Evolutionary conservation across 208 protist genomes (phyloP).

Genomic region (Leishmania amazonensis): DNA sequence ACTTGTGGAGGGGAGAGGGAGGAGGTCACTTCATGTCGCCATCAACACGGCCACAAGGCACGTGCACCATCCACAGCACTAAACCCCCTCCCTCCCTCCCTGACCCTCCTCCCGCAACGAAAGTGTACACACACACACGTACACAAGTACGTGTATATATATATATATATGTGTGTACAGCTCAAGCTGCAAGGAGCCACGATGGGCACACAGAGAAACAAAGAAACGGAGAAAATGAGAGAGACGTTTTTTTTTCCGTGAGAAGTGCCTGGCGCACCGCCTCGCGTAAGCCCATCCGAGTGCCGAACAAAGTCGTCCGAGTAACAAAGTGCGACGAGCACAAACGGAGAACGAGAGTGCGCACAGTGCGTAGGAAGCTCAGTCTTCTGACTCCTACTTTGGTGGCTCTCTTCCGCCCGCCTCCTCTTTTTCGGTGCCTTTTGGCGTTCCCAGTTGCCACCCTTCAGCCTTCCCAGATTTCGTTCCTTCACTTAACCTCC

Average conservation of each 20-base stretch:
- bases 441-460: not conserved
- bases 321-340: not conserved
- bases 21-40: not conserved
- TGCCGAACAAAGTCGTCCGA: not conserved
- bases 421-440: not conserved
- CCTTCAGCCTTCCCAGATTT: not conserved
- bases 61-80: not conserved
- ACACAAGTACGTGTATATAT: not conserved
- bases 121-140: not conserved
- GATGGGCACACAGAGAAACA: not conserved
- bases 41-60: not conserved
- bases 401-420: not conserved
- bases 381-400: conserved; percentile 5
- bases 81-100: not conserved
- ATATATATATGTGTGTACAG: too few species aligned
- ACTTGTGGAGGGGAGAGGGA: not conserved
- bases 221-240: not conserved
- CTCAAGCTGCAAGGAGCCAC: not conserved
- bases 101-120: not conserved
- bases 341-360: not conserved
- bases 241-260: not conserved
- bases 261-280: not conserved
- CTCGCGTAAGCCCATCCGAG: not conserved
- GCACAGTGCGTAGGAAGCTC: not conserved
- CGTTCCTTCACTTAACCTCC: not conserved